Evolutionary conservation across 441 rosid species (phyloP), one percentile per base, ranked within the genome.

Genomic region (Corymbia citriodora): DNA sequence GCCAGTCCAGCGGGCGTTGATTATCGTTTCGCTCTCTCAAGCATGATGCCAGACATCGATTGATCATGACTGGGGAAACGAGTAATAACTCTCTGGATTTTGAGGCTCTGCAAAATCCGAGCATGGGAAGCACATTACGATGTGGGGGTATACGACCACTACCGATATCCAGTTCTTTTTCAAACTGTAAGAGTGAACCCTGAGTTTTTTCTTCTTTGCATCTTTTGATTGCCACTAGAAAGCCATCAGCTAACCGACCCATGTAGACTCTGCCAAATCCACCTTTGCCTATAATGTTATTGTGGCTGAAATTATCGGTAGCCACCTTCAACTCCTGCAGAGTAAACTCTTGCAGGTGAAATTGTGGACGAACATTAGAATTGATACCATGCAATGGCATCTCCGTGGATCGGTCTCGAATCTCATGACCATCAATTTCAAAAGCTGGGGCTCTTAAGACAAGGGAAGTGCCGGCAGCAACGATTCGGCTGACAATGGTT

Each of bases 41-140:
- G 57, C 27, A 27, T 0, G 0, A 8, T 50, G 19, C 87, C 7
- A 8, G 1, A 18, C 16, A 0, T 27, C 0, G 9, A 12, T 89
- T 74, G 21, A 45, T 23, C 90, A 79, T 89, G 4, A 33, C 6
- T 4, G 74, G 88, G 88, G 0, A 89, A 2, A 89, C 74, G 1
- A 89, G 87, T 27, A 45, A 13, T 25, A 12, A 33, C 1, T 55
- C 90, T 10, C 2, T 5, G 5, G 8, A 0, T n/a, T 89, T 74
- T 18, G n/a, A 1, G 0, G 40, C 0, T 4, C 5, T 29, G 55
- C 74, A 89, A 40, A 9, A 29, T 2, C 88, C 88, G 88, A 89
- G 88, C n/a, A 57, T 0, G 14, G 90, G 88, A 25, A 31, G 25
- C 45, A 82, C 53, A 14, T 89, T 82, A 5, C 6, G 57, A 55